Percentiles rank a stretch among this genome's conserved stretches.
These are phyloP conservation scores for Emergomyces orientalis DNA, from an alignment of 2,329 filamentous ascomycete genomes.

Conservation along the genomic window DNA sequence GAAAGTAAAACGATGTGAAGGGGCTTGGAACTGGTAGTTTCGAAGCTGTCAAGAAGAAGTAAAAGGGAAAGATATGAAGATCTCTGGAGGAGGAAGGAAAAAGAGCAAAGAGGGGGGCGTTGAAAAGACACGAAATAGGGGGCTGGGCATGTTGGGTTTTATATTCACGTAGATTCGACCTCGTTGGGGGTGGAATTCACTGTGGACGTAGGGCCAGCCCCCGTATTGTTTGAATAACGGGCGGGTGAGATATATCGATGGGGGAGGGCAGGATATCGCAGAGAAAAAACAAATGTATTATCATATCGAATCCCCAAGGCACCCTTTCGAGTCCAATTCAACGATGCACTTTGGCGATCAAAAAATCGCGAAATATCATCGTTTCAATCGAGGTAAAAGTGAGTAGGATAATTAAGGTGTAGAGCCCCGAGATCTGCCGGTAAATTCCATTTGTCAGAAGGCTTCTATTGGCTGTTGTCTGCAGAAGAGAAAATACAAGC, in stretches of 20 bases:
- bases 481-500: not conserved
- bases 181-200: conserved; percentile 7
- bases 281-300: not conserved
- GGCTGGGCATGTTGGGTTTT: conserved; percentile 3
- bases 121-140: conserved; percentile 4
- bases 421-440: not conserved
- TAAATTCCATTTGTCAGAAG: not conserved
- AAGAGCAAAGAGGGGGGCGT: not conserved
- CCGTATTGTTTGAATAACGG: not conserved
- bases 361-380: not conserved
- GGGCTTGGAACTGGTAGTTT: not conserved
- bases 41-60: not conserved
- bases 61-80: not conserved
- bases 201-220: not conserved
- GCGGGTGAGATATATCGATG: not conserved
- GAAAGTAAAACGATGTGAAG: not conserved
- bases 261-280: not conserved
- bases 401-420: not conserved
- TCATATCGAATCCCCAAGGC: not conserved
- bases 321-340: not conserved
- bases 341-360: not conserved
- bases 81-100: not conserved
- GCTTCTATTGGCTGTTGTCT: not conserved
- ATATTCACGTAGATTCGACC: conserved; percentile 4
- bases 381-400: not conserved